A percentile compares a stretch with the other conserved stretches of the same genome.
Evolutionary conservation across 345 rosid species (phyloP).

Genomic region (Ricinus communis): DNA sequence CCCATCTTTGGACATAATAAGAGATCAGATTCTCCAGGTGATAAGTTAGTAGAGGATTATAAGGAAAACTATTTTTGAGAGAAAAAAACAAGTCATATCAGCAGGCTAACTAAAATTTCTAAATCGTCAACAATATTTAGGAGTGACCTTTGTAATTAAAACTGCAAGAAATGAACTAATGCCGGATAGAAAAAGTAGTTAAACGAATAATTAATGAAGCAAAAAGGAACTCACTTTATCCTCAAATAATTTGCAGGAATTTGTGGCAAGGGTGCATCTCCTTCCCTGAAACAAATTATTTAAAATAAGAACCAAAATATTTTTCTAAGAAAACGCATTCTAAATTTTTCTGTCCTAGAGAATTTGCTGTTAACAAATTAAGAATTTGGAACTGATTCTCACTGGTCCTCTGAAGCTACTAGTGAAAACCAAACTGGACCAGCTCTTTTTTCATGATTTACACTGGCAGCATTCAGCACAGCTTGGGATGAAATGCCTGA

Average conservation of each 20-base stretch:
- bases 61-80: too few species aligned
- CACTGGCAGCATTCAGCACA: conserved; percentile 12
- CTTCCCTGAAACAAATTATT: conserved; percentile 26
- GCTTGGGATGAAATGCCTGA: conserved; percentile 22
- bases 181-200: background rate
- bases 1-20: too few species aligned
- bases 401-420: conserved; percentile 33
- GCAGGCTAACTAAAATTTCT: too few species aligned
- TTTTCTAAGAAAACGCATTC: conserved; percentile 10
- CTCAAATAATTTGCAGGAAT: conserved; percentile 27
- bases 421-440: conserved; percentile 34
- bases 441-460: conserved; percentile 24
- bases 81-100: too few species aligned
- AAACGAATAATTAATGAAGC: conserved; percentile 12
- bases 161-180: background rate
- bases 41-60: too few species aligned
- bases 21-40: too few species aligned
- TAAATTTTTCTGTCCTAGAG: background rate
- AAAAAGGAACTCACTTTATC: conserved; percentile 32
- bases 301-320: background rate
- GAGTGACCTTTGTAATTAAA: background rate
- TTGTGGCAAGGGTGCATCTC: conserved; percentile 33
- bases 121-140: too few species aligned
- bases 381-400: conserved; percentile 28
- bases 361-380: background rate